These are phyloP conservation scores for Veloboletus limbatus DNA, from an alignment of 1,284 basidiomycete species.

Conservation along the genomic window DNA sequence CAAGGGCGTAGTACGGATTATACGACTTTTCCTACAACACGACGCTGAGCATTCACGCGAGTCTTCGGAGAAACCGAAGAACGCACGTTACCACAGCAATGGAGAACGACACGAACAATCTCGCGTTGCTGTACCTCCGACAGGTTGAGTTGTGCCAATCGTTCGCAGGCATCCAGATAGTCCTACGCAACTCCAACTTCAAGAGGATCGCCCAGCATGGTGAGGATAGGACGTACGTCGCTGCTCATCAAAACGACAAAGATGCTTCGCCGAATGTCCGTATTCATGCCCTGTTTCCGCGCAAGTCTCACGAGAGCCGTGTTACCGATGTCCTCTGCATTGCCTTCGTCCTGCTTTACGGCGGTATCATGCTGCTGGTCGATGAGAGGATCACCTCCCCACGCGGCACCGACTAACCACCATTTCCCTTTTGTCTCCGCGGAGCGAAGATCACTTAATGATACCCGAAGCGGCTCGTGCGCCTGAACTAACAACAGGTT, in stretches of 20 bases:
- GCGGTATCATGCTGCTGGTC: conserved; percentile 51
- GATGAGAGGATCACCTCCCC: conserved; percentile 87
- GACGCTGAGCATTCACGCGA: background rate
- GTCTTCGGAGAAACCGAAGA: background rate
- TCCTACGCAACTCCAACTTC: conserved; percentile 53
- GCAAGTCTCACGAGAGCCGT: conserved; percentile 75
- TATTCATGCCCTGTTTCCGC: conserved; percentile 97
- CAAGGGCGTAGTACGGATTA: conserved; percentile 95
- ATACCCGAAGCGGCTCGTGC: conserved; percentile 82
- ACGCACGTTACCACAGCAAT: conserved; percentile 86
- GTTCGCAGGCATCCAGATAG: conserved; percentile 90
- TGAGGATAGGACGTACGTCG: conserved; percentile 57
- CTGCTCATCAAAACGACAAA: conserved; percentile 95
- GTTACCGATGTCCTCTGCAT: conserved; percentile 36
- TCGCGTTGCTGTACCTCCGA: conserved; percentile 93
- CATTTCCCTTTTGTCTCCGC: conserved; percentile 92
- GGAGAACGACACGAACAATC: conserved; percentile 87
- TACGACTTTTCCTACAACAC: conserved; percentile 76
- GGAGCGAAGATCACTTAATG: conserved; percentile 80
- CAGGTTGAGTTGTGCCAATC: conserved; percentile 78
- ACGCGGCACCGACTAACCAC: conserved; percentile 98
- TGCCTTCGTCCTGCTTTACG: conserved; percentile 20
- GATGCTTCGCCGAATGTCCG: conserved; percentile 86
- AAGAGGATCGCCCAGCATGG: background rate
- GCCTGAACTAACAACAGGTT: conserved; percentile 55